A percentile compares a stretch with the other conserved stretches of the same genome.
phyloP scores from a whole-genome alignment of 2,329 filamentous ascomycete species.

The Alternaria novae-zelandiae region DNA sequence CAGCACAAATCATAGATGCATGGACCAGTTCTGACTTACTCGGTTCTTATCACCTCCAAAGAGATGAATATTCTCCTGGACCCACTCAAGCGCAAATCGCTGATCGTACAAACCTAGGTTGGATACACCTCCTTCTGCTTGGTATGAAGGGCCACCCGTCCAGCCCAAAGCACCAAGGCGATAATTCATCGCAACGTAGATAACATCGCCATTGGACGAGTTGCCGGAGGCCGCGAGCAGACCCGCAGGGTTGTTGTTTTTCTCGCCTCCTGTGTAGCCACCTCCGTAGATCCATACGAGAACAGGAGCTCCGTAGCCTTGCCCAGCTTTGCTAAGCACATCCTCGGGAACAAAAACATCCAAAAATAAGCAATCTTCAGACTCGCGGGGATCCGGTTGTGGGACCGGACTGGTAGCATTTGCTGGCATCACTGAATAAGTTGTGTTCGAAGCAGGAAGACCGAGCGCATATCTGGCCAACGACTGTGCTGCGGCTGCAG shows the following conservation, averaged over 20 bases:
- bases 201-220: constrained; percentile 49
- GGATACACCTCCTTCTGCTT: constrained; percentile 41
- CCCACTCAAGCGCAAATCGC: constrained; percentile 49
- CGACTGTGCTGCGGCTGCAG: constrained; percentile 39
- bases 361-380: constrained; percentile 58
- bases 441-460: constrained; percentile 36
- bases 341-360: constrained; percentile 55
- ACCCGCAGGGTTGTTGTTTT: constrained; percentile 51
- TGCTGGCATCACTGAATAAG: constrained; percentile 31
- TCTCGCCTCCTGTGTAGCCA: constrained; percentile 50
- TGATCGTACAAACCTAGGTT: constrained; percentile 49
- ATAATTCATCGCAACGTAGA: constrained; percentile 56
- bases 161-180: constrained; percentile 53
- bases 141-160: constrained; percentile 41
- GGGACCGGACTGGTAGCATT: constrained; percentile 35
- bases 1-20: background rate
- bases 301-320: constrained; percentile 50
- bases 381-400: constrained; percentile 35
- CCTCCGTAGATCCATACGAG: constrained; percentile 60
- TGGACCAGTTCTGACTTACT: constrained; percentile 20
- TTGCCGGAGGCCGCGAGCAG: constrained; percentile 53
- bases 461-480: constrained; percentile 39
- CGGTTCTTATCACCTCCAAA: constrained; percentile 49
- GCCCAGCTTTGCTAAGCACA: constrained; percentile 42
- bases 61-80: constrained; percentile 47